Base-by-base conservation (phyloP, 2,329 filamentous ascomycete species). In the Talaromyces sp. region DNA sequence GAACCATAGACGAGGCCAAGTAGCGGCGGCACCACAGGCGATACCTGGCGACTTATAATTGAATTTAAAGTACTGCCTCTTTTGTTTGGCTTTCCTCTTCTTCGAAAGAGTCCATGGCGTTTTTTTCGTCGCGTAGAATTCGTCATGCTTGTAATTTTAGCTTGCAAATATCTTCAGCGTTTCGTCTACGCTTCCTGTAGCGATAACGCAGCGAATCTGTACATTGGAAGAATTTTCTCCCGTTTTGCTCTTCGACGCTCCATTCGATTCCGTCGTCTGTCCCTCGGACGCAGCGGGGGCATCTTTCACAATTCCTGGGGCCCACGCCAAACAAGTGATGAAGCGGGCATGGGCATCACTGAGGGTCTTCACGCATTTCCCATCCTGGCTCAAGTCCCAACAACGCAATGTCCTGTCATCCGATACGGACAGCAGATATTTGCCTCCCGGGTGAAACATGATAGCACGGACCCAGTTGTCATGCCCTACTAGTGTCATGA, bases 341-440 rank as follows among this genome's bases (percentile, higher is more conserved):
- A 98, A 97, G 71, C 92, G 92, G 4, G 84, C 87, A 72, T 96
- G 92, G 0, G 87, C 87, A 65, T 92, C 90, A 42, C 83, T 82
- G 17, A 98, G 79, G 0, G 86, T 88, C 75, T 93, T 93, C 67
- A 96, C 92, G 69, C 92, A 93, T 70, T 92, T 93, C 49, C 91
- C 91, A 73, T 96, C 92, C 72, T 98, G 93, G 28, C 85, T 84
- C 28, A 98, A 80, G 78, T 98, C 93, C 93, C 93, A 98, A 79
- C 93, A 97, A 60, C 93, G 84, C 63, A 98, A 82, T 4, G 91
- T 93, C 79, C 95, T 96, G 78, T 98, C 93, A 73, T 98, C 93
- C 17, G 89, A 85, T 22, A 90, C 91, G 7, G 89, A 93, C 6
- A 98, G 78, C 1, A 98, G 82, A 70, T 95, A 97, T 75, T 93